Conservation (phyloP, 2,329 filamentous ascomycete species). For the Penicillium sclerotiorum region DNA sequence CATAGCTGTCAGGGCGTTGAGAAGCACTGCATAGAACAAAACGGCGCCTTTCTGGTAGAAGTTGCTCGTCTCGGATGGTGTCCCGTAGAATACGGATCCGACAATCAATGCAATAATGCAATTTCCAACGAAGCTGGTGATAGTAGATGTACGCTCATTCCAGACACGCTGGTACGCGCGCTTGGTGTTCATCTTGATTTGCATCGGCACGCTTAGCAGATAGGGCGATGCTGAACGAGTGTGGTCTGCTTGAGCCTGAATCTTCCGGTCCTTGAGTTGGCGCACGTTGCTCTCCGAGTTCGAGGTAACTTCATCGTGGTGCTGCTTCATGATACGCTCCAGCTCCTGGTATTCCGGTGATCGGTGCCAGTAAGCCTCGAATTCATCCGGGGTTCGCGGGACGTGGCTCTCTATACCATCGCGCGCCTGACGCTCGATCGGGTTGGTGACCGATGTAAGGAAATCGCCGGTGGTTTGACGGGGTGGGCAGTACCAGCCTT, state of each 20-base stretch:
- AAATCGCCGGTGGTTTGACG: constrained; percentile 71
- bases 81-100: constrained; percentile 77
- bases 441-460: constrained; percentile 68
- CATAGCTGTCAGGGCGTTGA: constrained; percentile 71
- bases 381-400: constrained; percentile 68
- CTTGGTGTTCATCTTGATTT: constrained; percentile 28
- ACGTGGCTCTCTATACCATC: constrained; percentile 62
- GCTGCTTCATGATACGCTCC: too few species aligned
- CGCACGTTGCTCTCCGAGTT: constrained; percentile 35
- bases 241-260: constrained; percentile 31
- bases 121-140: constrained; percentile 8
- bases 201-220: constrained; percentile 14
- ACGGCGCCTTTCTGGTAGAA: constrained; percentile 77
- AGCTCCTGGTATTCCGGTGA: constrained; percentile 35
- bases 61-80: constrained; percentile 62
- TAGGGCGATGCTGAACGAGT: constrained; percentile 20
- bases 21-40: constrained; percentile 81
- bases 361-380: constrained; percentile 42
- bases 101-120: constrained; percentile 73
- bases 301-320: constrained; percentile 37
- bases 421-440: constrained; percentile 57
- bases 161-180: constrained; percentile 72
- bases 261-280: constrained; percentile 31
- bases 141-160: constrained; percentile 66
- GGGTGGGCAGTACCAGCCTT: constrained; percentile 68